Evolutionary conservation across 352 stramenopile species (phyloP), one percentile per base, ranked within the genome.

Genomic region (Peronosclerospora sorghi): DNA sequence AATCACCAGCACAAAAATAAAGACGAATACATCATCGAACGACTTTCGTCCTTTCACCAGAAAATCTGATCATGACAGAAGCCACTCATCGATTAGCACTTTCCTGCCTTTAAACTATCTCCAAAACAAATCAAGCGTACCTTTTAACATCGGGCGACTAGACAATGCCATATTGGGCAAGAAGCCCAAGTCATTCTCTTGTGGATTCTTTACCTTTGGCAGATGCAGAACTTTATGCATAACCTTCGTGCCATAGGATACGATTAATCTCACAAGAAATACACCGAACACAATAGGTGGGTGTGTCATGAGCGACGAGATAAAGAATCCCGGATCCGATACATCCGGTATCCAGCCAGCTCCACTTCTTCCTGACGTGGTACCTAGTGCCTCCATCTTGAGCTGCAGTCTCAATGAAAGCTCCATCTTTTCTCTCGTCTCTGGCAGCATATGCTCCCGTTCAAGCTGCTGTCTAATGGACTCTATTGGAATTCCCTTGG

Each of bases 11-110:
- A 50, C 57, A 51, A 80, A 87, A 39, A 87, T 57, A 45, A 87
- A 87, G 41, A 87, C 60, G 36, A 83, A 83, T 18, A 83, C 57
- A 38, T 87, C 74, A 52, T 87, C 74, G 19, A 82, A 38, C 35
- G 67, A 69, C 58, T 87, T 85, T 51, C 72, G 74, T 6, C 64
- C 48, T 53, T 82, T 77, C 37, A 69, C 59, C 29, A 85, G 34
- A 42, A 83, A 82, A n/a, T 60, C 72, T 84, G 35, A 38, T 36
- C 23, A 39, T 5, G 9, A 48, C 40, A 47, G 9, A 39, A 49
- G 15, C 41, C 15, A 30, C 18, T 24, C 10, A 15, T 32, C 13
- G 18, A 35, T 54, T 26, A 51, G 32, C 12, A 23, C 21, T 34
- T 28, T 45, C 27, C 21, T 19, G 20, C 2, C 30, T 6, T 15